These are phyloP conservation scores for Xylaria sp. DNA, from an alignment of 2,329 filamentous ascomycete species.

Conservation along the genomic window DNA sequence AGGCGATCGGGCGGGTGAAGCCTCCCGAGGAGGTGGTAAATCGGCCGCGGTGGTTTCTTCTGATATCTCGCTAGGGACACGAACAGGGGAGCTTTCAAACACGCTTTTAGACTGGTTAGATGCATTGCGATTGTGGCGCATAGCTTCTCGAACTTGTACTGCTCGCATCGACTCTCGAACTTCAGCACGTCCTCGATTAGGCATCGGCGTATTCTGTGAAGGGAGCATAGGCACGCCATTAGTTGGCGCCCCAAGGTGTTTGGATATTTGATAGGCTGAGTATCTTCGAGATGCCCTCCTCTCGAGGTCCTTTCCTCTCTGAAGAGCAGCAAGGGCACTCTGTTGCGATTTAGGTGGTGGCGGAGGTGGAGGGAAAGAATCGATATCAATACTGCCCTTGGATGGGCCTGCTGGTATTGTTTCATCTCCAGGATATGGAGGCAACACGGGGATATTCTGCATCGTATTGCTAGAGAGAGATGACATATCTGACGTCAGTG, in stretches of 20 bases:
- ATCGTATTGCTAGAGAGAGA: constrained; percentile 78
- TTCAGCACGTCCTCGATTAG: constrained; percentile 83
- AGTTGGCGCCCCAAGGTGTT: constrained; percentile 83
- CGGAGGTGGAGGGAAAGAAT: constrained; percentile 77
- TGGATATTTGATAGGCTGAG: constrained; percentile 96
- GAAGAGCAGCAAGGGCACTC: constrained; percentile 89
- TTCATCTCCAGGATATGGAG: constrained; percentile 75
- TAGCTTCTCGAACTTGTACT: constrained; percentile 64
- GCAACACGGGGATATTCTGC: constrained; percentile 79
- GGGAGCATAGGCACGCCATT: constrained; percentile 89
- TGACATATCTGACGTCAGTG: constrained; percentile 68
- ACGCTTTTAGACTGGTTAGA: constrained; percentile 57
- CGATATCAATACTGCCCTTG: constrained; percentile 64
- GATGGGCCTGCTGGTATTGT: constrained; percentile 57
- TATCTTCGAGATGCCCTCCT: constrained; percentile 91
- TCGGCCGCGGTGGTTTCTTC: constrained; percentile 63
- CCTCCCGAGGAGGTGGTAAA: constrained; percentile 46
- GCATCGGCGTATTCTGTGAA: constrained; percentile 81
- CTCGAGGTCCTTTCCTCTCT: constrained; percentile 91
- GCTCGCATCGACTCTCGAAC: constrained; percentile 84
- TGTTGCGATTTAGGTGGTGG: constrained; percentile 85
- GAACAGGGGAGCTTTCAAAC: constrained; percentile 69
- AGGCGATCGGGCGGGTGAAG: constrained; percentile 66
- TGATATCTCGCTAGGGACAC: constrained; percentile 68
- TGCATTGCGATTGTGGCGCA: constrained; percentile 60